These are phyloP conservation scores for Termitomyces sp. DNA, from an alignment of 768 basidiomycete genomes.

Conservation along the genomic window DNA sequence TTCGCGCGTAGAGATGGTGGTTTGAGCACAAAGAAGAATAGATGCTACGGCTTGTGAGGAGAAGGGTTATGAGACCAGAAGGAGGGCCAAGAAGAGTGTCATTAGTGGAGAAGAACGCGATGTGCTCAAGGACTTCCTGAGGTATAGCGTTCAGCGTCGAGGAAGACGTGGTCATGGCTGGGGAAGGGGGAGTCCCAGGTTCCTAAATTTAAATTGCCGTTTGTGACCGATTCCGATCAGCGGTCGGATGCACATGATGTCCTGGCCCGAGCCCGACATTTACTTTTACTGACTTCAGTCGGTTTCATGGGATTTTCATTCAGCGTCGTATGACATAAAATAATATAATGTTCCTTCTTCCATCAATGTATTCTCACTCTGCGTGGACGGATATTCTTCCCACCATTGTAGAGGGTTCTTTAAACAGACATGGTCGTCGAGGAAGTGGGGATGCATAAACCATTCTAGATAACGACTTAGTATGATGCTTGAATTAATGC, in stretches of 20 bases:
- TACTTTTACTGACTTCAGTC: too few relatives aligned
- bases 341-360: background rate
- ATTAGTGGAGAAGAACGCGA: slow-evolving; percentile 63
- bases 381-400: too few relatives aligned
- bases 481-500: background rate
- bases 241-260: background rate
- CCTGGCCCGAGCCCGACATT: too few relatives aligned
- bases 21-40: slow-evolving; percentile 52
- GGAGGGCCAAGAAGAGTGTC: slow-evolving; percentile 55
- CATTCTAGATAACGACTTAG: background rate
- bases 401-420: too few relatives aligned
- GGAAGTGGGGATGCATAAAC: background rate
- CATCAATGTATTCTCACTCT: too few relatives aligned
- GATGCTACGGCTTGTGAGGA: slow-evolving; percentile 43
- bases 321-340: background rate
- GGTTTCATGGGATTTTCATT: too few relatives aligned
- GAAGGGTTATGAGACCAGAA: slow-evolving; percentile 48
- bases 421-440: too few relatives aligned
- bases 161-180: slow-evolving; percentile 17
- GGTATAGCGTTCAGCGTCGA: slow-evolving; percentile 50
- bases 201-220: slow-evolving; percentile 7
- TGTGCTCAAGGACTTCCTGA: slow-evolving; percentile 73
- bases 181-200: background rate
- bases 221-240: slow-evolving; percentile 3
- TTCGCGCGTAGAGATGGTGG: slow-evolving; percentile 66